These are phyloP conservation scores for Hericium alpestre DNA, from an alignment of 768 basidiomycete species.

Conservation along the genomic window DNA sequence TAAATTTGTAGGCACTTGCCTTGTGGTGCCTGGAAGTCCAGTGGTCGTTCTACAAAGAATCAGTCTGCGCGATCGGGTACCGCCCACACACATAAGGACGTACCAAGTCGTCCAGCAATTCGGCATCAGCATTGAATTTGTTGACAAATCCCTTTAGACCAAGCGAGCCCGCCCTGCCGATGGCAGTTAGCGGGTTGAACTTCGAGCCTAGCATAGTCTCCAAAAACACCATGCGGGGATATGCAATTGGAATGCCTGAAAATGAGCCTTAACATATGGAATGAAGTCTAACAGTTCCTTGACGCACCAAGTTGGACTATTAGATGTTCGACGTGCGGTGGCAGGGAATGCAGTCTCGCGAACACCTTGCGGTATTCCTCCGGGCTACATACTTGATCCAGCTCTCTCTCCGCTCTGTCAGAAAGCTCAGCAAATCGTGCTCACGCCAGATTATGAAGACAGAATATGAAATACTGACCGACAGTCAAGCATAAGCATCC, in stretches of 20 bases:
- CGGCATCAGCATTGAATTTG: conserved; percentile 86
- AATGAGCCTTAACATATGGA: not conserved
- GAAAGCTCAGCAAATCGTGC: conserved; percentile 1
- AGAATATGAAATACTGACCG: conserved; percentile 37
- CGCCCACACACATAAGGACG: conserved; percentile 9
- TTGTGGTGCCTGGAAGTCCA: conserved; percentile 82
- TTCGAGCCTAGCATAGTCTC: conserved; percentile 71
- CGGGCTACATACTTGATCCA: conserved; percentile 69
- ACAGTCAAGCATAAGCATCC: conserved; percentile 72
- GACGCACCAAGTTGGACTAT: conserved; percentile 65
- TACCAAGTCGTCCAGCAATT: conserved; percentile 87
- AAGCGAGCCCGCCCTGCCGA: conserved; percentile 57
- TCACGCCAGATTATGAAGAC: not conserved
- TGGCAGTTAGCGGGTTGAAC: conserved; percentile 71
- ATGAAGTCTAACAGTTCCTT: not conserved
- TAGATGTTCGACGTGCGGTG: conserved; percentile 66
- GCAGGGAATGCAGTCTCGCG: conserved; percentile 46
- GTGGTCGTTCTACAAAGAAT: conserved; percentile 61
- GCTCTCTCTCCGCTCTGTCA: conserved; percentile 73
- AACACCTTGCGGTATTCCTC: conserved; percentile 69
- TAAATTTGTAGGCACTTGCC: conserved; percentile 24
- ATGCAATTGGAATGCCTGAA: conserved; percentile 72
- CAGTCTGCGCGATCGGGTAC: not conserved
- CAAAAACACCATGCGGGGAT: conserved; percentile 88
- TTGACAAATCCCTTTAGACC: conserved; percentile 76